phyloP scores from a whole-genome alignment of 345 rosid species.

The Stellera chamaejasme region DNA sequence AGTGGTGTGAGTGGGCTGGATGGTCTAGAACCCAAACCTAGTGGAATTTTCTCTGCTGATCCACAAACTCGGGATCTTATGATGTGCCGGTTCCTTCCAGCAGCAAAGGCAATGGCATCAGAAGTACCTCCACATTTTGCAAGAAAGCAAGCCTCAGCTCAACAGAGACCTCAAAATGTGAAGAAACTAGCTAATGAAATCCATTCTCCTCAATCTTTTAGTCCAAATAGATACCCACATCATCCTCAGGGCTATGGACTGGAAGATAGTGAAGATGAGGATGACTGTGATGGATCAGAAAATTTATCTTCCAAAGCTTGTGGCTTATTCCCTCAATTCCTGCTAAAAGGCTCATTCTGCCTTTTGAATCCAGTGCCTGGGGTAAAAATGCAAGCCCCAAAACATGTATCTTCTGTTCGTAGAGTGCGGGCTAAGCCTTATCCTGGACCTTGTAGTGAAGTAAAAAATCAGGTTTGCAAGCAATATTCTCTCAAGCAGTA shows the following conservation, averaged over 20 bases:
- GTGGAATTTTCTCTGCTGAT: constrained; percentile 42
- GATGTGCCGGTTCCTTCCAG: constrained; percentile 92
- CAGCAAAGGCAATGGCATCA: constrained; percentile 86
- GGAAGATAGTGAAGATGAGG: constrained; percentile 49
- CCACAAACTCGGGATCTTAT: constrained; percentile 58
- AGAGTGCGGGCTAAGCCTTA: constrained; percentile 32
- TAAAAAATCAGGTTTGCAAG: constrained; percentile 32
- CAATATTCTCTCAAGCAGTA: background rate
- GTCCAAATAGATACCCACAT: constrained; percentile 22
- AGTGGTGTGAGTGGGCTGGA: constrained; percentile 51
- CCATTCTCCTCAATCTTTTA: constrained; percentile 12
- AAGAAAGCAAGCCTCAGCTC: constrained; percentile 37
- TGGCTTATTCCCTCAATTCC: constrained; percentile 68
- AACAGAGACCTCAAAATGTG: constrained; percentile 25
- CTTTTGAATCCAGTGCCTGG: constrained; percentile 50
- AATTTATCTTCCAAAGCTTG: constrained; percentile 40
- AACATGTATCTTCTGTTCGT: constrained; percentile 30
- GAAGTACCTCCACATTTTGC: constrained; percentile 43
- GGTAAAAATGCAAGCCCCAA: constrained; percentile 34
- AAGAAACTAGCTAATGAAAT: constrained; percentile 17
- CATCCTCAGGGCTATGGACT: constrained; percentile 13
- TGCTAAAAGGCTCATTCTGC: constrained; percentile 56
- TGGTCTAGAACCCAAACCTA: constrained; percentile 37
- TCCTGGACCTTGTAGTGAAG: constrained; percentile 21
- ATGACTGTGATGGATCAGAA: constrained; percentile 24